These are phyloP conservation scores for Phytophthora brassicae DNA, from an alignment of 352 stramenopile species.

Conservation along the genomic window DNA sequence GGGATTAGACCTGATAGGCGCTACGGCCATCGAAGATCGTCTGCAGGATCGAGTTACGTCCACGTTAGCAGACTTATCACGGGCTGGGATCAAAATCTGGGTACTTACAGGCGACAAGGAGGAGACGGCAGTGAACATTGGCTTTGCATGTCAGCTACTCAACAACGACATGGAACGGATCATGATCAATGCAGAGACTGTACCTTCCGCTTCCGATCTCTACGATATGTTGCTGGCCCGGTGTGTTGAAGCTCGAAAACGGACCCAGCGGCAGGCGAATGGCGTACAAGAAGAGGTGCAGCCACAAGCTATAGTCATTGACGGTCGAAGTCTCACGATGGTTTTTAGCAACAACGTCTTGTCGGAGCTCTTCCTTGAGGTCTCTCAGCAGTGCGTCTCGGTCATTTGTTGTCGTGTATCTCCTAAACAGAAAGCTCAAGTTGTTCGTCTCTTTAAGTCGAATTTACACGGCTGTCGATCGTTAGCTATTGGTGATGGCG, in stretches of 20 bases:
- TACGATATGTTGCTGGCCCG: slow-evolving; percentile 62
- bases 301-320: slow-evolving; percentile 73
- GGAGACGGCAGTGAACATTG: slow-evolving; percentile 97
- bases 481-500: slow-evolving; percentile 97
- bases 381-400: slow-evolving; percentile 79
- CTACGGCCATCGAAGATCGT: slow-evolving; percentile 83
- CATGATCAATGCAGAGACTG: slow-evolving; percentile 74
- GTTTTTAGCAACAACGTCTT: slow-evolving; percentile 73
- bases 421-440: slow-evolving; percentile 92
- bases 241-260: slow-evolving; percentile 46
- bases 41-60: slow-evolving; percentile 77
- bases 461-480: slow-evolving; percentile 86
- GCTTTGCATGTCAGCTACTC: slow-evolving; percentile 94
- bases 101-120: slow-evolving; percentile 92
- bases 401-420: slow-evolving; percentile 92
- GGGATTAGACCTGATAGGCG: slow-evolving; percentile 70
- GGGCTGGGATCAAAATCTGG: slow-evolving; percentile 85
- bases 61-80: slow-evolving; percentile 73
- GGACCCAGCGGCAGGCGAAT: slow-evolving; percentile 29
- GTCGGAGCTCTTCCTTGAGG: slow-evolving; percentile 82
- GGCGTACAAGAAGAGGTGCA: slow-evolving; percentile 7
- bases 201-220: slow-evolving; percentile 48
- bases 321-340: slow-evolving; percentile 72
- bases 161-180: slow-evolving; percentile 94
- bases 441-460: slow-evolving; percentile 86